Evolutionary conservation across 352 stramenopile genomes (phyloP).

Genomic region (Phytophthora melonis): DNA sequence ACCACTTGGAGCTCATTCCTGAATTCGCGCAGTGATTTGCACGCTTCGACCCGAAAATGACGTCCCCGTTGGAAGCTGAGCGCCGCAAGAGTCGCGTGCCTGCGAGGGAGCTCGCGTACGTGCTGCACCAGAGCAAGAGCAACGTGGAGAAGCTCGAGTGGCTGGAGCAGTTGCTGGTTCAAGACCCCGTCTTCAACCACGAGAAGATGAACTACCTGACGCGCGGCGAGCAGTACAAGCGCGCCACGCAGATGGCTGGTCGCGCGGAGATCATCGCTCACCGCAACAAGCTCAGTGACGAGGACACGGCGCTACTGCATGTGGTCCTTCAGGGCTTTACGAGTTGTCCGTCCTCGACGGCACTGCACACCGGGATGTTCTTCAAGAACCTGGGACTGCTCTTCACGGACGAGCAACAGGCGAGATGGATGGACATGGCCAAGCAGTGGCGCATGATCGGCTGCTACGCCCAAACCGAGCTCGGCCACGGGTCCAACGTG

Average conservation of each 20-base stretch:
- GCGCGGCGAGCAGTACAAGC: conserved; percentile 66
- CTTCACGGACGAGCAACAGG: conserved; percentile 74
- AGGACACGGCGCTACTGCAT: conserved; percentile 61
- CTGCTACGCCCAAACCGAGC: conserved; percentile 91
- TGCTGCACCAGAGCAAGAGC: conserved; percentile 63
- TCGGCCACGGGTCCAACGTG: conserved; percentile 92
- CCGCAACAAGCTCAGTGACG: conserved; percentile 57
- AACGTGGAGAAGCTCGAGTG: conserved; percentile 68
- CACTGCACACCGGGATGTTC: conserved; percentile 75
- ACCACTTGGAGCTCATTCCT: conserved; percentile 21
- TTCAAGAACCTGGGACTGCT: conserved; percentile 69
- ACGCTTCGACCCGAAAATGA: conserved; percentile 18
- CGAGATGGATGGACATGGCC: conserved; percentile 71
- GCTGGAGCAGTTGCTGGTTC: conserved; percentile 60
- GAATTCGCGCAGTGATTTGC: conserved; percentile 23
- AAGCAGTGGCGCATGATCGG: conserved; percentile 81
- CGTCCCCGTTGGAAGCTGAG: conserved; percentile 42
- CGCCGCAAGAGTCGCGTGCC: conserved; percentile 55
- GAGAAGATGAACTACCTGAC: conserved; percentile 74
- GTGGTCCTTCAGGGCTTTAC: conserved; percentile 60
- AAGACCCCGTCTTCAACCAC: conserved; percentile 41
- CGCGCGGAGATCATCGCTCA: conserved; percentile 63
- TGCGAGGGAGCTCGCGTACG: conserved; percentile 65
- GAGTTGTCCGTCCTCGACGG: conserved; percentile 59
- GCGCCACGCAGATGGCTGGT: conserved; percentile 60